Evolutionary conservation across 163 green algal genomes (phyloP), one percentile per base, ranked within the genome.

Genomic region (Scenedesmus sp.): DNA sequence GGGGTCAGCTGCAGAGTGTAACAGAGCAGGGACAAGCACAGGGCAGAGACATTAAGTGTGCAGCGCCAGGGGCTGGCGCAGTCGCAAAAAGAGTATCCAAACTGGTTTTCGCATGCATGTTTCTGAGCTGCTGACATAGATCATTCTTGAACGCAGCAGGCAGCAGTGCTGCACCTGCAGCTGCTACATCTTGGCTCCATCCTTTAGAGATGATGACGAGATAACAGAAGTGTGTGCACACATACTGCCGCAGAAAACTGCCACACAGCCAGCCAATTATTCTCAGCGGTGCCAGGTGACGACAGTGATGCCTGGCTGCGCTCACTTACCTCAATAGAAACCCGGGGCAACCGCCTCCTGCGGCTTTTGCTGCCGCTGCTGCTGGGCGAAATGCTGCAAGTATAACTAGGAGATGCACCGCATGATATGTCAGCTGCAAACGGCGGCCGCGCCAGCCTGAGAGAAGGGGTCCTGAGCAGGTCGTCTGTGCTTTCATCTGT

Each of bases 271-370:
- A n/a, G n/a, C n/a, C n/a, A n/a, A n/a, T n/a, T n/a, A n/a, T n/a
- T n/a, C n/a, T n/a, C n/a, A n/a, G n/a, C n/a, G n/a, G n/a, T n/a
- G n/a, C n/a, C n/a, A n/a, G n/a, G n/a, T n/a, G n/a, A n/a, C n/a
- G n/a, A n/a, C n/a, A n/a, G n/a, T n/a, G n/a, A n/a, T n/a, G n/a
- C n/a, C n/a, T n/a, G n/a, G n/a, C n/a, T n/a, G n/a, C n/a, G n/a
- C n/a, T n/a, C n/a, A 26, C 68, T 49, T 15, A 89, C 85, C 85
- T 89, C 85, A 33, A 89, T 89, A 13, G 85, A 89, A 22, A 89
- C 30, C 20, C 85, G 44, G 35, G 85, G 85, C n/a, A 89, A 68
- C 42, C 65, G 42, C 44, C 85, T 61, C 51, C 86, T 37, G 20
- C 86, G 51, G 10, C 30, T 22, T 53, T 65, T 91, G 24, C 72